Base-by-base conservation (phyloP, 2,329 filamentous ascomycete genomes). In the Colletotrichum sp. region DNA sequence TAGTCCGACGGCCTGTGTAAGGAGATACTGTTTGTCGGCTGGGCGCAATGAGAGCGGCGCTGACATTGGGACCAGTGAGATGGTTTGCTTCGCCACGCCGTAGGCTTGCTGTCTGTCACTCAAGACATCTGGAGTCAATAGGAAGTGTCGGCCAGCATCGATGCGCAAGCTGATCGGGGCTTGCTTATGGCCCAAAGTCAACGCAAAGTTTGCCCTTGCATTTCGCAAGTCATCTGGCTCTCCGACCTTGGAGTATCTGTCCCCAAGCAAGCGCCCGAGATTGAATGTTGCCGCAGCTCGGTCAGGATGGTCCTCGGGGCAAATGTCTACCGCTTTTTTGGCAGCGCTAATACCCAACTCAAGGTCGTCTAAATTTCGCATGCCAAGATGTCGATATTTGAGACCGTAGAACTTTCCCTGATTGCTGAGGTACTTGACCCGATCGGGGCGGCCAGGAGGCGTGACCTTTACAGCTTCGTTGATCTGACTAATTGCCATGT, bases 1-100 rank as follows among this genome's bases (percentile, higher is more conserved):
- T 3, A 81, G 22, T 1, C 80, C 79, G 15, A 62, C 61, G 34
- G 77, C 66, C 34, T 71, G 5, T 1, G 52, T 28, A 12, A 82
- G 76, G 1, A 75, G n/a, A 25, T 80, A 36, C 32, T 79, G 78
- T 25, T 80, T 81, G 55, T 82, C 80, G 0, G 75, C 30, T 5
- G 66, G 36, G 3, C 18, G 18, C 22, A 68, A 13, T 5, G 52
- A 68, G 8, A 68, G 32, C 6, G 22, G 52, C 2, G 25, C 25
- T 27, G 27, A n/a, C 8, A 68, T 2, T 1, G 60, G 22, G 3
- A 68, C 10, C 7, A 70, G 56, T 12, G 8, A n/a, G 7, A 36
- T 32, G 3, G 27, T 27, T 8, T 34, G 30, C 10, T 43, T 30
- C 9, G 56, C 66, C 0, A 70, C 25, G 10, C 15, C 0, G 27